phyloP scores from a whole-genome alignment of 805 yeast genomes.

The Zygotorulaspora chibaensis region DNA sequence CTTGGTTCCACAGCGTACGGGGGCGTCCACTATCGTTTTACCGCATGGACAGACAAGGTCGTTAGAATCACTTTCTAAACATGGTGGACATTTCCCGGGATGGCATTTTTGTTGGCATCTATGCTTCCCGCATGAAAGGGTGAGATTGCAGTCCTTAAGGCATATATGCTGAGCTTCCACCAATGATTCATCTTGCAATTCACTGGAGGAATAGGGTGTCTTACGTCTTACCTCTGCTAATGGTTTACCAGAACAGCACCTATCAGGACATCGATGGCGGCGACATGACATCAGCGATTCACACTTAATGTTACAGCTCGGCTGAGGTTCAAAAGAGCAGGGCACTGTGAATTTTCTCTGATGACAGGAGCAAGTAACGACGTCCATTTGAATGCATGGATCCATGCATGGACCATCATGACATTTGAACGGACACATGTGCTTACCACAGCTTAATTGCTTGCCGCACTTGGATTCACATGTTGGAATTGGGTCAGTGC shows the following conservation, averaged over 20 bases:
- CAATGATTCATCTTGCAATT: conserved; percentile 46
- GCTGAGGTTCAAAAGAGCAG: conserved; percentile 53
- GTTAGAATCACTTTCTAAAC: conserved; percentile 74
- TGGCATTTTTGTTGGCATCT: conserved; percentile 69
- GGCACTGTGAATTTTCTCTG: conserved; percentile 54
- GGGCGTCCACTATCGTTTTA: conserved; percentile 69
- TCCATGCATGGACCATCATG: conserved; percentile 73
- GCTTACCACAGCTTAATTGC: conserved; percentile 67
- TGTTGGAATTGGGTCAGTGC: conserved; percentile 76
- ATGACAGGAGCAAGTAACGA: conserved; percentile 60
- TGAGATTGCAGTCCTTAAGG: conserved; percentile 56
- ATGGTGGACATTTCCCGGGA: conserved; percentile 73
- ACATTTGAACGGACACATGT: conserved; percentile 58
- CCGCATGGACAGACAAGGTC: conserved; percentile 82
- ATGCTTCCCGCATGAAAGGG: conserved; percentile 64
- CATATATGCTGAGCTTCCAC: conserved; percentile 77
- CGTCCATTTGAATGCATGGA: conserved; percentile 54
- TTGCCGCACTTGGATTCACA: conserved; percentile 67
- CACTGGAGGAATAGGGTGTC: conserved; percentile 35
- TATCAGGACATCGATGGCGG: conserved; percentile 65
- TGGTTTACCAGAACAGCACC: conserved; percentile 69
- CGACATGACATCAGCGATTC: conserved; percentile 72
- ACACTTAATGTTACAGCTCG: conserved; percentile 69
- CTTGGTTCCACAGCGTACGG: conserved; percentile 76
- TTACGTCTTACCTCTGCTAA: conserved; percentile 49